phyloP scores from a whole-genome alignment of 1,139 yeast species.

The Suhomyces ambrosiae region DNA sequence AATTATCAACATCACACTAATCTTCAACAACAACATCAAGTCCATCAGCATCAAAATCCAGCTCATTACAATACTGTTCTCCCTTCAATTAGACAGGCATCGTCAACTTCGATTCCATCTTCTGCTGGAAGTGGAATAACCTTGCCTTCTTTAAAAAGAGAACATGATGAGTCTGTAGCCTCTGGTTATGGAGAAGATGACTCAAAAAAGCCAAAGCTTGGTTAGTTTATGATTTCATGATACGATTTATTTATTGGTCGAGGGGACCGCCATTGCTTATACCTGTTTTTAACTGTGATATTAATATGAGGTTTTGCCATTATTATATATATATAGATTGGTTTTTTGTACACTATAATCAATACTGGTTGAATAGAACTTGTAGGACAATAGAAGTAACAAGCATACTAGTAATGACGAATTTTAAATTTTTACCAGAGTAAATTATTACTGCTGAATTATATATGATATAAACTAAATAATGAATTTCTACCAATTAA shows the following conservation, averaged over 20 bases:
- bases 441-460: no score
- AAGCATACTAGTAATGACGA: no score
- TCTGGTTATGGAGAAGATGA: constrained; percentile 7
- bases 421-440: no score
- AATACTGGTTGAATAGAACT: constrained; percentile 5
- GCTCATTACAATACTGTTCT: constrained; percentile 12
- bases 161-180: constrained; percentile 17
- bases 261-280: not conserved
- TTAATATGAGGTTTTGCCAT: constrained; percentile 6
- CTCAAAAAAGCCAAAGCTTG: constrained; percentile 17
- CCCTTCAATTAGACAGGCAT: constrained; percentile 16
- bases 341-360: constrained; percentile 11
- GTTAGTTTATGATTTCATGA: constrained; percentile 9
- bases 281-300: constrained; percentile 1
- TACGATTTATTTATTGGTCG: constrained; percentile 4
- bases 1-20: constrained; percentile 1
- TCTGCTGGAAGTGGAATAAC: constrained; percentile 16
- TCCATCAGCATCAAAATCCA: constrained; percentile 5
- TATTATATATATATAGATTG: constrained; percentile 9
- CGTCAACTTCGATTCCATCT: constrained; percentile 10
- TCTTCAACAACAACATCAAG: constrained; percentile 4
- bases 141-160: constrained; percentile 31
- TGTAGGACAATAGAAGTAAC: not conserved
- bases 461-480: not conserved
- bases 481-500: no score